Conservation (phyloP, 1,139 yeast genomes). For the Candida sojae region DNA sequence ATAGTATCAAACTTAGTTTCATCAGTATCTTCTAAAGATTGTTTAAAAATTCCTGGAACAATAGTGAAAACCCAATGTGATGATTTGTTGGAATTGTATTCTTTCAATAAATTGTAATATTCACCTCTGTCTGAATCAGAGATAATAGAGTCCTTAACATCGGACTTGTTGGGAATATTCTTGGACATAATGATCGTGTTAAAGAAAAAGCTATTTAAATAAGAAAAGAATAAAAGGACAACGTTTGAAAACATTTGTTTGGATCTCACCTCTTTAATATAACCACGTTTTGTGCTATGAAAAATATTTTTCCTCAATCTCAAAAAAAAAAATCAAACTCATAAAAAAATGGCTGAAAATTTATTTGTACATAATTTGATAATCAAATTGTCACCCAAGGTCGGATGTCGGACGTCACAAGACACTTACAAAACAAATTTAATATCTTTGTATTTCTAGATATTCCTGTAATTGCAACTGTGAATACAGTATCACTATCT, state of each 20-base stretch:
- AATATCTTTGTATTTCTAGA: too few relatives aligned
- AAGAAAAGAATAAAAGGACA: background rate
- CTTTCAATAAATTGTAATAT: conserved; percentile 16
- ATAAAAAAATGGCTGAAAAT: too few relatives aligned
- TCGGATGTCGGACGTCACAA: too few relatives aligned
- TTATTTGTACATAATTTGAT: too few relatives aligned
- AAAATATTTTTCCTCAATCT: background rate
- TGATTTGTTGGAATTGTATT: conserved; percentile 12
- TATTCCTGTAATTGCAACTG: too few relatives aligned
- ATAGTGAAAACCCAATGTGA: conserved; percentile 37
- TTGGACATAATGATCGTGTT: background rate
- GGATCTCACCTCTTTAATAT: background rate
- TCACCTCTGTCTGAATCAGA: conserved; percentile 15
- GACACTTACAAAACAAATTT: too few relatives aligned
- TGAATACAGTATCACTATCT: too few relatives aligned
- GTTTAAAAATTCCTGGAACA: conserved; percentile 41
- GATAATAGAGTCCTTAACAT: conserved; percentile 13
- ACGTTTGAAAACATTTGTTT: background rate
- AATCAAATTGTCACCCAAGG: too few relatives aligned
- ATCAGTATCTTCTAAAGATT: conserved; percentile 38
- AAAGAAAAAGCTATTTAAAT: background rate
- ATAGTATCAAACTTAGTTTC: conserved; percentile 40
- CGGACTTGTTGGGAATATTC: background rate
- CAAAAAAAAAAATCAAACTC: too few relatives aligned
- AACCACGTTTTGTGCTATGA: background rate